Base-by-base conservation (phyloP, 441 rosid genomes). In the Erysimum cheiri region DNA sequence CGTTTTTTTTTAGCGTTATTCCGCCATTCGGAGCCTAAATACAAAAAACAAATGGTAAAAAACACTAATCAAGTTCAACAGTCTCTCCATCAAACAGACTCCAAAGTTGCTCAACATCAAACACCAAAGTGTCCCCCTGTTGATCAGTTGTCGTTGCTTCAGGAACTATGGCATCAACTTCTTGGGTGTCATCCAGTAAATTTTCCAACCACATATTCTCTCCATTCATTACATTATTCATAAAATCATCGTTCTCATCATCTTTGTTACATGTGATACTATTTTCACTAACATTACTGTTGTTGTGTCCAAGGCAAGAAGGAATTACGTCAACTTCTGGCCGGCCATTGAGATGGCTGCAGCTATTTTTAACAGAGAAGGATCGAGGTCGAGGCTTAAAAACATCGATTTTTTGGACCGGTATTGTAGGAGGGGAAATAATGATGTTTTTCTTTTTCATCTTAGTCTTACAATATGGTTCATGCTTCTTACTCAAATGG, bases 341-440 rank as follows among this genome's bases (percentile, higher is more conserved):
- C 9, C 1, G 49, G 46, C 44, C 17, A 29, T 5, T 24, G 2
- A 54, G 22, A 9, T 35, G 71, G 59, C 26, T 35, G 5, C 52
- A 46, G 24, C 41, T 36, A 6, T 11, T 64, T 19, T 8, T 58
- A 10, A 29, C 19, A 0, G 46, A 41, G 63, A 76, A 70, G 60
- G 53, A 62, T 64, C 72, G 70, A 68, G 78, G 78, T 31, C 60
- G 65, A 60, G 75, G 80, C 69, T 66, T 86, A 8, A 84, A 39
- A 35, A 80, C 72, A 10, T 70, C 64, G 4, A 47, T 57, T 69
- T 74, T 79, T 8, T 29, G 14, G 10, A 57, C 46, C 1, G 69
- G 69, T 53, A 26, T 3, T 1, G 12, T 6, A 17, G 4, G 9
- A 44, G 48, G 9, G 7, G 56, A 59, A 17, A 31, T 53, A 13